Percentiles rank a stretch among this genome's conserved stretches.
phyloP scores from a whole-genome alignment of 2,329 filamentous ascomycete species.

The Sordariomycetes sp. region DNA sequence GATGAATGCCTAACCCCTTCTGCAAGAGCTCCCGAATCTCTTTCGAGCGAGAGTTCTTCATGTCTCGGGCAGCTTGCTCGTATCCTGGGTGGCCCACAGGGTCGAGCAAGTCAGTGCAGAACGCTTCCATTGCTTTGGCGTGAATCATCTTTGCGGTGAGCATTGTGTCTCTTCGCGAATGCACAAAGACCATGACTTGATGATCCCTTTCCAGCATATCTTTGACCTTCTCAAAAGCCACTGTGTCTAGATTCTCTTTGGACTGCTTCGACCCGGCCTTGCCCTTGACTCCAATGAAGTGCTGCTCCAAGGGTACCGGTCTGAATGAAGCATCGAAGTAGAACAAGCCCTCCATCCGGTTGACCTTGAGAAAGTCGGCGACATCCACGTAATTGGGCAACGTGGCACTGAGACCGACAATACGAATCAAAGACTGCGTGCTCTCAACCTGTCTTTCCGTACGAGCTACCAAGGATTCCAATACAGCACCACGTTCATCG shows the following conservation, averaged over 20 bases:
- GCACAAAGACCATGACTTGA: constrained; percentile 98
- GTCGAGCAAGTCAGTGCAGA: constrained; percentile 75
- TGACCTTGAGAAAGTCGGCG: constrained; percentile 93
- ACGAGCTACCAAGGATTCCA: constrained; percentile 90
- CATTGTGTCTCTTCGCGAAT: constrained; percentile 90
- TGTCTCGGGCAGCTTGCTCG: constrained; percentile 69
- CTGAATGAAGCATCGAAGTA: constrained; percentile 96
- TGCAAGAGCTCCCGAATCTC: constrained; percentile 83
- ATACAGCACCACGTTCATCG: constrained; percentile 89
- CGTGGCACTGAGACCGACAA: constrained; percentile 90
- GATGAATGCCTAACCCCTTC: constrained; percentile 90
- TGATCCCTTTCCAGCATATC: constrained; percentile 90
- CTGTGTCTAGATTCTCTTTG: constrained; percentile 78
- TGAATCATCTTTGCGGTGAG: constrained; percentile 77
- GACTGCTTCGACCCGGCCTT: constrained; percentile 75
- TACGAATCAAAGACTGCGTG: constrained; percentile 93
- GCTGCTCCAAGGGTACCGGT: constrained; percentile 91
- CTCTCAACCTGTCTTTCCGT: constrained; percentile 96
- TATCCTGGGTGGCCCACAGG: constrained; percentile 71
- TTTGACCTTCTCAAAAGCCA: constrained; percentile 87
- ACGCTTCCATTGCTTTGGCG: constrained; percentile 76
- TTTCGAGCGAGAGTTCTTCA: constrained; percentile 75
- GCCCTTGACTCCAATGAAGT: constrained; percentile 93
- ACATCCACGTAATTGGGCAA: constrained; percentile 96
- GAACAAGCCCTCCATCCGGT: constrained; percentile 84